Evolutionary conservation across 768 basidiomycete species (phyloP).

Genomic region (Mycena polygramma): DNA sequence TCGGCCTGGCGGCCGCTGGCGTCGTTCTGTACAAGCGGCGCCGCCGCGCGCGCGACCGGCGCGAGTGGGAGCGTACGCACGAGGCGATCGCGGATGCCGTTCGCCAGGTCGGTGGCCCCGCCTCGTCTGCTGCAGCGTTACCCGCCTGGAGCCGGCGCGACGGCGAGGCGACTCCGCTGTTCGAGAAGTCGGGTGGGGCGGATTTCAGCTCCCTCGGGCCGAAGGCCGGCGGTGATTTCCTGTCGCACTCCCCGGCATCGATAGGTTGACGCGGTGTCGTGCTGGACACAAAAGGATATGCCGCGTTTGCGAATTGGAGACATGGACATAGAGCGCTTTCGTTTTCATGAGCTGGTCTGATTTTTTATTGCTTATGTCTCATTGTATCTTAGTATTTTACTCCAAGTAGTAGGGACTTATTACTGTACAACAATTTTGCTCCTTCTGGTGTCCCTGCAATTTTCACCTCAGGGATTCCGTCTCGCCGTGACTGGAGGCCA

Average conservation of each 20-base stretch:
- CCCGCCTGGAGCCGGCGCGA: not conserved
- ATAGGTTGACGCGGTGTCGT: no score
- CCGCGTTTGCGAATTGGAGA: no score
- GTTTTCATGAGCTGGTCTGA: not conserved
- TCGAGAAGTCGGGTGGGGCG: not conserved
- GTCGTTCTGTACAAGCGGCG: conserved; percentile 21
- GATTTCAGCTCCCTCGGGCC: not conserved
- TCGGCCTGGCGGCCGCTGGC: conserved; percentile 12
- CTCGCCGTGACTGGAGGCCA: no score
- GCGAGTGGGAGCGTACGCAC: conserved; percentile 32
- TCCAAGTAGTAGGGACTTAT: no score
- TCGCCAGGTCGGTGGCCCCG: not conserved
- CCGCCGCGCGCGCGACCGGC: conserved; percentile 19
- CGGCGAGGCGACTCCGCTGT: not conserved
- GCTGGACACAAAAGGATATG: no score
- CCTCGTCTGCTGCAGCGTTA: no score
- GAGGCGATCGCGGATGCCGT: conserved; percentile 28
- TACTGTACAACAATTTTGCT: no score
- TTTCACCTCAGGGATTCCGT: no score
- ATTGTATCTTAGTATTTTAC: no score
- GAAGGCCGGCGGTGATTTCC: not conserved
- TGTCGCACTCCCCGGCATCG: not conserved
- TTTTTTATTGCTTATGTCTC: not conserved
- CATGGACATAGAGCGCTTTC: no score
- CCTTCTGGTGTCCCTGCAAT: no score